Percentiles rank a stretch among this genome's conserved stretches.
phyloP scores from a whole-genome alignment of 176 grass and related monocot genomes.

The Musa acuminata region DNA sequence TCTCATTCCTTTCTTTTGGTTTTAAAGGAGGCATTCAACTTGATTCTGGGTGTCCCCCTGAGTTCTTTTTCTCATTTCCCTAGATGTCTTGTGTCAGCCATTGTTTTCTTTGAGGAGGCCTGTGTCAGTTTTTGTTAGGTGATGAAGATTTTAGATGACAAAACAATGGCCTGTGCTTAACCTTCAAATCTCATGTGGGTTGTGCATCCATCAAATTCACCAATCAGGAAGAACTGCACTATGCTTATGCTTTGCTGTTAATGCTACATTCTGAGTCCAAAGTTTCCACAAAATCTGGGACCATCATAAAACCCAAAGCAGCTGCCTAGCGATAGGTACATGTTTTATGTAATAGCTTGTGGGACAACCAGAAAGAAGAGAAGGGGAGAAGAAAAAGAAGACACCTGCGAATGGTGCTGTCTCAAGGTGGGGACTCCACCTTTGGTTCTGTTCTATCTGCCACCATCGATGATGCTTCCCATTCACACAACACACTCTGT shows the following conservation, averaged over 20 bases:
- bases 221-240: no score
- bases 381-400: no score
- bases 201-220: no score
- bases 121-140: neutral
- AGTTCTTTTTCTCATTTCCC: constrained; percentile 5
- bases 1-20: neutral
- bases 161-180: neutral
- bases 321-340: no score
- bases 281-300: no score
- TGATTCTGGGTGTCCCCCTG: neutral
- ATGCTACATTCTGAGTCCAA: no score
- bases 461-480: constrained; percentile 1
- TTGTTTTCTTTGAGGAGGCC: neutral
- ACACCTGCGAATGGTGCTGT: neutral
- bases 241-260: no score
- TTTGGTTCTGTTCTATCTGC: neutral
- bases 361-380: neutral
- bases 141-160: neutral
- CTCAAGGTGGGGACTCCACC: neutral
- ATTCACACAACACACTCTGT: neutral
- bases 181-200: no score
- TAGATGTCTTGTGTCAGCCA: constrained; percentile 12
- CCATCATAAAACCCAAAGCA: no score
- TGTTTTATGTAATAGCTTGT: neutral
- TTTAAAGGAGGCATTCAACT: neutral